phyloP scores from a whole-genome alignment of 179 eudicot species.

The Sideroxylon spinosum region DNA sequence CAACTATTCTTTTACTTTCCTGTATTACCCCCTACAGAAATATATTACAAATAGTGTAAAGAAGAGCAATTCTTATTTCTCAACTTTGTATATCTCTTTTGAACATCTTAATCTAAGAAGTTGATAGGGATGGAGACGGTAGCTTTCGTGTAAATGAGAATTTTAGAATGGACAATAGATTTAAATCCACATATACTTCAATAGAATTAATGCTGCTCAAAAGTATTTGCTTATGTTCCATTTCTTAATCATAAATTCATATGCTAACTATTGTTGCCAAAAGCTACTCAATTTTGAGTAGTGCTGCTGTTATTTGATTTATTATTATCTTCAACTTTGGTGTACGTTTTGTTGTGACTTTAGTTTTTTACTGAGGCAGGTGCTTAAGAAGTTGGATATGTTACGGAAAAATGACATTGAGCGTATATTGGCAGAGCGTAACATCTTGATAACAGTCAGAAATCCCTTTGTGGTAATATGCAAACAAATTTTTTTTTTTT shows the following conservation, averaged over 20 bases:
- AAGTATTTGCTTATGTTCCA: background rate
- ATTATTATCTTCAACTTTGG: background rate
- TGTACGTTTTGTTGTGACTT: background rate
- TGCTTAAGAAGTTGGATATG: slow-evolving; percentile 41
- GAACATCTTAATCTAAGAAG: background rate
- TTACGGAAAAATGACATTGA: slow-evolving; percentile 47
- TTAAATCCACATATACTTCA: background rate
- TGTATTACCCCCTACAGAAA: no score
- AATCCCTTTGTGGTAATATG: slow-evolving; percentile 41
- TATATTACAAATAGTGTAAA: no score
- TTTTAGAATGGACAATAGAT: background rate
- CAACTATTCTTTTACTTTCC: background rate
- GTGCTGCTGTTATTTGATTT: background rate
- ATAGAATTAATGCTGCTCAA: background rate
- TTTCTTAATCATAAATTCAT: background rate
- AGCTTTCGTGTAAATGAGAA: background rate
- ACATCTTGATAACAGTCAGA: slow-evolving; percentile 42
- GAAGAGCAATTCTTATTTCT: no score
- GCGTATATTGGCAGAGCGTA: slow-evolving; percentile 46
- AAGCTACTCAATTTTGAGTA: background rate
- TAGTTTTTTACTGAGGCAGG: slow-evolving; percentile 22
- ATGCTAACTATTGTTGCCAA: background rate
- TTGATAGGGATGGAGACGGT: background rate
- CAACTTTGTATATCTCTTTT: background rate
- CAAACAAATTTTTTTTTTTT: background rate